phyloP scores from a whole-genome alignment of 331 rosid genomes.

The Pyracantha coccinea region DNA sequence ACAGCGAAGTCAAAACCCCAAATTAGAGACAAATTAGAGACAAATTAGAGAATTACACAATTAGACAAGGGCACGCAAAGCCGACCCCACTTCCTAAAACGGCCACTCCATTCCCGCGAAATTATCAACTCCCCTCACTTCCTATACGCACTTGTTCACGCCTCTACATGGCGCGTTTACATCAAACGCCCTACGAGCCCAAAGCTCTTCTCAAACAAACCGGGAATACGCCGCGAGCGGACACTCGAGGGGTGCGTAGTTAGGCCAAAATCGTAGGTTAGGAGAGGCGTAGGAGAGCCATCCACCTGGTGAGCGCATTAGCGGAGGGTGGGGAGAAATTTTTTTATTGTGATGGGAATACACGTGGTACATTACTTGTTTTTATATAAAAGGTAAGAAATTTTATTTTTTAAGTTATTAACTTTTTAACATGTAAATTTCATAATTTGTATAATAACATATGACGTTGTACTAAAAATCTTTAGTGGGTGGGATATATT shows the following conservation, averaged over 20 bases:
- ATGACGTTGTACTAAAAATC: no score
- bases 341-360: no score
- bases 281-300: neutral
- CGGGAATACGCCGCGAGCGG: conserved; percentile 16
- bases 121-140: neutral
- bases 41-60: neutral
- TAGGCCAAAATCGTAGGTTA: neutral
- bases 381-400: no score
- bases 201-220: neutral
- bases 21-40: neutral
- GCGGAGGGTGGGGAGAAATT: conserved; percentile 2
- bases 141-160: neutral
- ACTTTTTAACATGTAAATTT: no score
- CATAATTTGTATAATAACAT: no score
- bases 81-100: conserved; percentile 2
- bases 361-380: no score
- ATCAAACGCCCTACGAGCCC: neutral
- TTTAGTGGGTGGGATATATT: neutral
- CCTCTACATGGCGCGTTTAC: neutral
- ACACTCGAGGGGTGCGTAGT: conserved; percentile 13
- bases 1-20: neutral
- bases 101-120: conserved; percentile 4
- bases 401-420: no score
- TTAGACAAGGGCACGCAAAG: neutral
- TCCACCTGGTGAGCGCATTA: conserved; percentile 59